A percentile compares a stretch with the other conserved stretches of the same genome.
Evolutionary conservation across 2,329 filamentous ascomycete species (phyloP).

Genomic region (Colletotrichum phormii): DNA sequence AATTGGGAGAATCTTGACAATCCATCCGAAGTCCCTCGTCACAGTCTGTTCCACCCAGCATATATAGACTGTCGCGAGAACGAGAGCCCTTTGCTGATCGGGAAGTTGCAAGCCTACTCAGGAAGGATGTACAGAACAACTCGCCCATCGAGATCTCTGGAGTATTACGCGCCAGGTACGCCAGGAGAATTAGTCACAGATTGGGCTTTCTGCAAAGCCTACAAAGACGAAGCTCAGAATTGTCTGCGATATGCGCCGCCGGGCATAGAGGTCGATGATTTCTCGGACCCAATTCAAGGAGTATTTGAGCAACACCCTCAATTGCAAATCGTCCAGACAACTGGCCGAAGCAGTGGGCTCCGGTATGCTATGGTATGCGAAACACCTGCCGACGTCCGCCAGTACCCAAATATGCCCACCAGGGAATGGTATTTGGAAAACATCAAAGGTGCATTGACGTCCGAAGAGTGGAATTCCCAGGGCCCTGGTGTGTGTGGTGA

Average conservation of each 20-base stretch:
- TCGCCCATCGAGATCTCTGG: not conserved
- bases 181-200: not conserved
- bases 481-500: slow-evolving; percentile 3
- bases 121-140: not conserved
- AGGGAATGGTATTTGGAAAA: slow-evolving; percentile 17
- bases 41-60: slow-evolving; percentile 8
- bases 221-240: not conserved
- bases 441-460: not conserved
- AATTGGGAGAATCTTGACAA: not conserved
- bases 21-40: not conserved
- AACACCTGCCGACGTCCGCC: not conserved
- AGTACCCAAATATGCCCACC: not conserved
- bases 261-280: not conserved
- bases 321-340: not conserved
- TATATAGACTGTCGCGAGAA: not conserved
- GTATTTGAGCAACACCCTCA: not conserved
- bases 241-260: not conserved
- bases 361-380: slow-evolving; percentile 10
- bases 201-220: slow-evolving; percentile 5
- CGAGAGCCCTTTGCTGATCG: not conserved
- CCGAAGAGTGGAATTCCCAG: not conserved
- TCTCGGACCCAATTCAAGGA: not conserved
- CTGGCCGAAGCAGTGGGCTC: slow-evolving; percentile 2
- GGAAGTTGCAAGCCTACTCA: not conserved
- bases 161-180: not conserved